phyloP scores from a whole-genome alignment of 2,329 filamentous ascomycete species.

The Sporothrix protearum region DNA sequence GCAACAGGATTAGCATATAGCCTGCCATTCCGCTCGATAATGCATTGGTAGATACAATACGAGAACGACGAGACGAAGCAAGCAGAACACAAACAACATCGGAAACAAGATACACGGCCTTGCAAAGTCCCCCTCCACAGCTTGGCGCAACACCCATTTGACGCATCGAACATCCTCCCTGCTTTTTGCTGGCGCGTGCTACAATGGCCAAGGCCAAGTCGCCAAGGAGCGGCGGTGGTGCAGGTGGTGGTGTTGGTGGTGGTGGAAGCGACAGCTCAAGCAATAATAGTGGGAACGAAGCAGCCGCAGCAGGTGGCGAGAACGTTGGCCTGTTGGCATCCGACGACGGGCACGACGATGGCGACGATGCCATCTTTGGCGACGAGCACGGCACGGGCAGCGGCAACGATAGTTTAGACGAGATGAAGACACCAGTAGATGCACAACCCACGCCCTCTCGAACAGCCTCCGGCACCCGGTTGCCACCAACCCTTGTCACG shows the following conservation, averaged over 20 bases:
- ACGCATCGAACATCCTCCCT: not conserved
- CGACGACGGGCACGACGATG: not conserved
- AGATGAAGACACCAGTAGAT: slow-evolving; percentile 19
- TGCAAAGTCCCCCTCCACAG: not conserved
- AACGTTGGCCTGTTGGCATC: slow-evolving; percentile 14
- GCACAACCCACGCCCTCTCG: not conserved
- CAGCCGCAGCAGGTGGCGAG: slow-evolving; percentile 2
- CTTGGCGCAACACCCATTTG: not conserved
- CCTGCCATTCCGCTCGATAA: not conserved
- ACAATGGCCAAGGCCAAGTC: slow-evolving; percentile 14
- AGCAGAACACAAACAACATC: not conserved
- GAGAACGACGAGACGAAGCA: not conserved
- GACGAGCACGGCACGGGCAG: not conserved
- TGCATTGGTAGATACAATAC: slow-evolving; percentile 4
- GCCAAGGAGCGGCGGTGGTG: not conserved
- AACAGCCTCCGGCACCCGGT: slow-evolving; percentile 11
- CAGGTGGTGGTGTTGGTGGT: no score
- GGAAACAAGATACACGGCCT: not conserved
- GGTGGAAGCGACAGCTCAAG: not conserved
- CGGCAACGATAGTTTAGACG: slow-evolving; percentile 20
- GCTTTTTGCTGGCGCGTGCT: not conserved
- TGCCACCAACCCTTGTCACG: slow-evolving; percentile 17
- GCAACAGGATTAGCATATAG: not conserved
- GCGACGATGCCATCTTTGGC: slow-evolving; percentile 14
- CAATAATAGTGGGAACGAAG: not conserved